Evolutionary conservation across 2,329 filamentous ascomycete genomes (phyloP), one percentile per base, ranked within the genome.

Genomic region (Periconia macrospinosa): DNA sequence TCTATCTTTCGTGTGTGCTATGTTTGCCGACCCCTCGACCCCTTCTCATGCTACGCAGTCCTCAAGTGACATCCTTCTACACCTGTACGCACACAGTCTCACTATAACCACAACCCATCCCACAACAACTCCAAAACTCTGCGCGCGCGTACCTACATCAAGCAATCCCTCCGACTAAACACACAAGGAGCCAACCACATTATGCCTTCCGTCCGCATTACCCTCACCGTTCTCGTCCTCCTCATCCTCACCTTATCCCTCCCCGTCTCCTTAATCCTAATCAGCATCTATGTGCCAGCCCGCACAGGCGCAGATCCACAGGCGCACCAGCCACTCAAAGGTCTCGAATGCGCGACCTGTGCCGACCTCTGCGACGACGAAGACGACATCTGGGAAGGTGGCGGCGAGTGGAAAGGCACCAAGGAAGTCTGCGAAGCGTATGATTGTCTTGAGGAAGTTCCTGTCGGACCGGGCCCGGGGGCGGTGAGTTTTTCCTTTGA

Each of bases 211-310:
- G 11, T 37, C 33, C 33, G 33, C 33, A 13, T 37, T 10, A 6
- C 3, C 33, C 3, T 37, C 33, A 37, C 11, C 33, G 33, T n/a
- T 10, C 33, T 37, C 5, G 33, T 10, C 33, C 11, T n/a, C 33
- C 33, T 37, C 33, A 3, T 37, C 33, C 11, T n/a, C 33, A 37
- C 15, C 15, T 10, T 37, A 3, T n/a, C 15, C 33, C 3, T 37
- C 33, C 33, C 33, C 33, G 11, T n/a, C 33, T 13, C 33, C 56
- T 58, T 56, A 51, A 13, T 37, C 33, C 11, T 37, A 6, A 13
- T 13, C 33, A 37, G 33, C 33, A 37, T 37, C 33, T 37, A 37
- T n/a, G 33, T 37, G 5, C 33, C 33, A 3, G 11, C 11, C 5
- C 5, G 5, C 33, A 13, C 33, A 37, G 11, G 11, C 33, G 15